These are phyloP conservation scores for Epichloe uncinata DNA, from an alignment of 2,329 filamentous ascomycete genomes.

Conservation along the genomic window DNA sequence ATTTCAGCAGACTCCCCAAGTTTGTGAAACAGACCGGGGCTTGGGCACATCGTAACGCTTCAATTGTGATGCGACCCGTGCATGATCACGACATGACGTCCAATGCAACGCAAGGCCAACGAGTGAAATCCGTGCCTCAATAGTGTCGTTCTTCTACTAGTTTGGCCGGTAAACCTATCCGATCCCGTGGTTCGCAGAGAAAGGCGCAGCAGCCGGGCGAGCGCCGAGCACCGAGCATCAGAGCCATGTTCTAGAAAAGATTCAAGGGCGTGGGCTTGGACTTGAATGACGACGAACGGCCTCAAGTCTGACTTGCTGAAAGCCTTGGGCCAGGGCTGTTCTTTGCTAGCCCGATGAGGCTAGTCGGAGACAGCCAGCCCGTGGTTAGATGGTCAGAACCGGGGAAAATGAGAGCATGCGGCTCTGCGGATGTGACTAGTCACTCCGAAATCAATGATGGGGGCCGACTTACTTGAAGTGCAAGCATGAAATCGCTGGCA, in stretches of 20 bases:
- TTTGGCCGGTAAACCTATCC: background rate
- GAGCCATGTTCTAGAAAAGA: slow-evolving; percentile 1
- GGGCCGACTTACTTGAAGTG: background rate
- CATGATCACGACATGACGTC: no score
- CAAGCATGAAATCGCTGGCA: no score
- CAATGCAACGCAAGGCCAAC: background rate
- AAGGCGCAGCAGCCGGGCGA: background rate
- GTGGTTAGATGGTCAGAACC: no score
- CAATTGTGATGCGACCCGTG: no score
- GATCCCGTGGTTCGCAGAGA: background rate
- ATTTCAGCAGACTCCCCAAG: no score
- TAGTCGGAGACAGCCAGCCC: background rate
- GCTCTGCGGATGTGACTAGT: background rate
- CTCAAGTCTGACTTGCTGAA: slow-evolving; percentile 3
- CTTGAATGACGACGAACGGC: background rate
- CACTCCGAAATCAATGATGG: background rate
- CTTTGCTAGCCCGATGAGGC: background rate
- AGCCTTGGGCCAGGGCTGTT: background rate
- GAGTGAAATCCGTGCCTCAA: background rate
- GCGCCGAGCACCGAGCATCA: background rate
- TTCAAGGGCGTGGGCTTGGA: no score
- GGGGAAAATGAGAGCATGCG: no score
- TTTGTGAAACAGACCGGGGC: no score
- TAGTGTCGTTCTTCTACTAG: background rate
- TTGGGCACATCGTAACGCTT: no score